phyloP scores from a whole-genome alignment of 306 rosid species.

The Echinosophora koreensis region DNA sequence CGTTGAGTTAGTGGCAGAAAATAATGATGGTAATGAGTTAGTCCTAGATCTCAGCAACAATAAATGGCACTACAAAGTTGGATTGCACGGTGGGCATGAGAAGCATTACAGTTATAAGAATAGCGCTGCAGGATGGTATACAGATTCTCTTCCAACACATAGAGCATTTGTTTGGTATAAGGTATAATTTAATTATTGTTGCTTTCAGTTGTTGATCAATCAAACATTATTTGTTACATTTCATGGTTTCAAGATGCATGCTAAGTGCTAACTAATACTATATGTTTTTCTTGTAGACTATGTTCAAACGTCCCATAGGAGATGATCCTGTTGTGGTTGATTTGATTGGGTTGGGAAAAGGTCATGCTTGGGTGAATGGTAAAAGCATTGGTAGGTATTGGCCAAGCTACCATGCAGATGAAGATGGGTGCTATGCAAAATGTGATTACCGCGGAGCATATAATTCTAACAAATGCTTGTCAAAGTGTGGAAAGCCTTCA shows the following conservation, averaged over 20 bases:
- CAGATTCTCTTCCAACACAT: constrained; percentile 24
- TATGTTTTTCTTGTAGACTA: constrained; percentile 21
- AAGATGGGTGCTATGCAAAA: constrained; percentile 19
- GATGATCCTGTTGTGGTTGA: constrained; percentile 50
- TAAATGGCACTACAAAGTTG: constrained; percentile 45
- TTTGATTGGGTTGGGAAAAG: constrained; percentile 51
- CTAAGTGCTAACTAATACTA: no score
- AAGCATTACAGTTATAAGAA: background rate
- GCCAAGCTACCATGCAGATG: constrained; percentile 39
- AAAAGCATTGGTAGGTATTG: constrained; percentile 56
- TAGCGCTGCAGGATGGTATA: background rate
- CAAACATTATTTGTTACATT: no score
- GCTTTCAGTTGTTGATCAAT: no score
- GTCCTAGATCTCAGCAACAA: constrained; percentile 12
- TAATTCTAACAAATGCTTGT: constrained; percentile 9
- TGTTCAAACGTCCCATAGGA: constrained; percentile 44
- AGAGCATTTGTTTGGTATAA: constrained; percentile 47
- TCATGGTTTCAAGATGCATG: no score
- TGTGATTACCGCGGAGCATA: constrained; percentile 51
- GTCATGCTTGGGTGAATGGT: constrained; percentile 60
- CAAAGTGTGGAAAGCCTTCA: constrained; percentile 40
- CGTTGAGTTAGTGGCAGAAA: constrained; percentile 20
- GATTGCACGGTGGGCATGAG: constrained; percentile 42
- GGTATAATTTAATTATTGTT: constrained; percentile 21
- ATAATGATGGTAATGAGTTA: background rate